phyloP scores from a whole-genome alignment of 108 stramenopile genomes.

The Seminavis robusta region DNA sequence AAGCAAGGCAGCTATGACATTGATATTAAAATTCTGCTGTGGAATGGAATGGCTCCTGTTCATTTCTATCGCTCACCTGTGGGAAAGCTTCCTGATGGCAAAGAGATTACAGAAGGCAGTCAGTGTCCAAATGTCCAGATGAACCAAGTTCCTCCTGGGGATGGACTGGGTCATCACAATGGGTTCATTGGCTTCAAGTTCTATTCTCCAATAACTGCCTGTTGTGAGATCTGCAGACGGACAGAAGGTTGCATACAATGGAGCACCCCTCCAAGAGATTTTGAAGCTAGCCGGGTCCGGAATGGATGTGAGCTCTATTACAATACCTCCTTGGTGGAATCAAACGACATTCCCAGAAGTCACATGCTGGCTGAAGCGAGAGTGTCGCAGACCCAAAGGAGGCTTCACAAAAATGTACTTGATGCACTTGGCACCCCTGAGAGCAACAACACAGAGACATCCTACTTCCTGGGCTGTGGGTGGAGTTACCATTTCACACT shows the following conservation, averaged over 20 bases:
- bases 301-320: conserved; percentile 44
- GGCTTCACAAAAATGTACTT: neutral
- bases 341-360: neutral
- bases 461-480: conserved; percentile 30
- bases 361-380: neutral
- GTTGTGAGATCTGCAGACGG: conserved; percentile 8
- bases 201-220: neutral
- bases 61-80: too few species aligned
- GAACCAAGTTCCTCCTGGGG: too few species aligned
- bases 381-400: neutral
- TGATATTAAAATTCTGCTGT: too few species aligned
- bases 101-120: too few species aligned
- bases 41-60: too few species aligned
- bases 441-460: neutral
- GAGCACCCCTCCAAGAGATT: neutral
- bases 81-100: too few species aligned
- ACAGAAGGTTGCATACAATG: conserved; percentile 4
- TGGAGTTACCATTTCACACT: conserved; percentile 19
- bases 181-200: conserved; percentile 15
- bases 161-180: too few species aligned
- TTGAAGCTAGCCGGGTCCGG: neutral
- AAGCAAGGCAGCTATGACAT: too few species aligned
- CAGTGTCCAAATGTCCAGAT: too few species aligned
- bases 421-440: neutral
- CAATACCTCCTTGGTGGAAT: neutral